Percentiles rank a stretch among this genome's conserved stretches.
These are phyloP conservation scores for Cryptosporidium parvum DNA, from an alignment of 169 alveolate genomes.

Conservation along the genomic window DNA sequence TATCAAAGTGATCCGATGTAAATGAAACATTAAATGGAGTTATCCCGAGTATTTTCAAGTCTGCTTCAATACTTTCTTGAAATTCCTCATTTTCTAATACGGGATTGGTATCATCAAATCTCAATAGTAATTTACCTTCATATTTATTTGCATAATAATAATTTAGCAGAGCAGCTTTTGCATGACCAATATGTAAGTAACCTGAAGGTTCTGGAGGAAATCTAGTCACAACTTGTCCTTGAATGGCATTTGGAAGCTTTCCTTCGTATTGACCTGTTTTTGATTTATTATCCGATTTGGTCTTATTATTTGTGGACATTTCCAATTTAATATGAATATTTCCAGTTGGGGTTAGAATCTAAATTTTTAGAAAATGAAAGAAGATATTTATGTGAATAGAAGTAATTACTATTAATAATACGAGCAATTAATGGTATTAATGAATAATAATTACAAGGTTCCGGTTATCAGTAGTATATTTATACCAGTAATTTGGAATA, in stretches of 20 bases:
- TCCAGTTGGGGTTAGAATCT: background rate
- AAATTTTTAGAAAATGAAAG: too few relatives aligned
- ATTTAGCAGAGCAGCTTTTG: slow-evolving; percentile 97
- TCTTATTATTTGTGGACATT: slow-evolving; percentile 50
- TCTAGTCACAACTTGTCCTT: slow-evolving; percentile 98
- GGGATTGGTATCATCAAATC: slow-evolving; percentile 99
- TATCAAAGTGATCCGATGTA: slow-evolving; percentile 95
- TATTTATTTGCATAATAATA: slow-evolving; percentile 94
- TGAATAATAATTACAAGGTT: background rate
- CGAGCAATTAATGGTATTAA: too few relatives aligned
- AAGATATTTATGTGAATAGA: background rate
- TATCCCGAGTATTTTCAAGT: slow-evolving; percentile 90
- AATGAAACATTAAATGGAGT: slow-evolving; percentile 90
- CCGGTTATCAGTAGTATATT: background rate
- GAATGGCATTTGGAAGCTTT: slow-evolving; percentile 89
- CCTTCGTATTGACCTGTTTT: slow-evolving; percentile 80
- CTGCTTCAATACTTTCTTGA: slow-evolving; percentile 93
- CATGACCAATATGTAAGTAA: slow-evolving; percentile 98
- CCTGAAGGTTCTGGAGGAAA: slow-evolving; percentile 99
- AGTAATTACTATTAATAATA: background rate
- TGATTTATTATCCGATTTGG: slow-evolving; percentile 18
- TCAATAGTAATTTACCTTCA: slow-evolving; percentile 94
- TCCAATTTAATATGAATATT: too few relatives aligned
- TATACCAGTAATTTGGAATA: background rate
- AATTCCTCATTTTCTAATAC: slow-evolving; percentile 95